Percentiles rank a stretch among this genome's conserved stretches.
These are phyloP conservation scores for Proliferodiscus dingleyae DNA, from an alignment of 2,329 filamentous ascomycete genomes.

Conservation along the genomic window DNA sequence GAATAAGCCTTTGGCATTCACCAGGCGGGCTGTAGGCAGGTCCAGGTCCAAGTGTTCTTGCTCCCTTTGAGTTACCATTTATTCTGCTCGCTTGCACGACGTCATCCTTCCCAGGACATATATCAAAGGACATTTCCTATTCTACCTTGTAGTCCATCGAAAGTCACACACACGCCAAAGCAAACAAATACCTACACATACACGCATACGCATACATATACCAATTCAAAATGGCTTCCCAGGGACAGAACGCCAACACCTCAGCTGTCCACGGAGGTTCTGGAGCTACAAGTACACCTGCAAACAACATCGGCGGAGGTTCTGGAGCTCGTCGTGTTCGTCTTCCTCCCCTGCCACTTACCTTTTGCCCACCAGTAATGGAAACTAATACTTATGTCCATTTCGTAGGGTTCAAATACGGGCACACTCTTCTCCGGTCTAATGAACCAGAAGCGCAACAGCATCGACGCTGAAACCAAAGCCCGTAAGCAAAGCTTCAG, in stretches of 20 bases:
- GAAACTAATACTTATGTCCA: not conserved
- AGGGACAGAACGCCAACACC: too few species aligned
- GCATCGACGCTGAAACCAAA: slow-evolving; percentile 31
- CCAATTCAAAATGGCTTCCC: not conserved
- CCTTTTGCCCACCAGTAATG: not conserved
- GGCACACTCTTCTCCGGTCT: slow-evolving; percentile 33
- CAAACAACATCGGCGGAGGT: slow-evolving; percentile 19
- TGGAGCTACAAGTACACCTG: slow-evolving; percentile 18
- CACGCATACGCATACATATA: too few species aligned
- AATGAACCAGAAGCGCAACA: slow-evolving; percentile 40
- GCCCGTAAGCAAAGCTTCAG: slow-evolving; percentile 38
- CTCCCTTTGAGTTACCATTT: too few species aligned
- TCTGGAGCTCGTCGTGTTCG: slow-evolving; percentile 20
- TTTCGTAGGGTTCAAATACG: slow-evolving; percentile 13
- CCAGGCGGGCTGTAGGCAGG: too few species aligned
- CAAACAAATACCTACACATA: too few species aligned
- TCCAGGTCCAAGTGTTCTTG: too few species aligned
- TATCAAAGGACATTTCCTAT: too few species aligned
- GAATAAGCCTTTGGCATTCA: too few species aligned
- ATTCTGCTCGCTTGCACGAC: too few species aligned
- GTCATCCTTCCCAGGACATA: too few species aligned
- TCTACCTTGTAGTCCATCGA: too few species aligned
- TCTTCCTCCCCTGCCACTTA: not conserved
- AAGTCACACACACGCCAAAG: too few species aligned
- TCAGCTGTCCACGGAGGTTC: slow-evolving; percentile 18